phyloP scores from a whole-genome alignment of 805 yeast genomes.

The Candida pseudofarinosa region DNA sequence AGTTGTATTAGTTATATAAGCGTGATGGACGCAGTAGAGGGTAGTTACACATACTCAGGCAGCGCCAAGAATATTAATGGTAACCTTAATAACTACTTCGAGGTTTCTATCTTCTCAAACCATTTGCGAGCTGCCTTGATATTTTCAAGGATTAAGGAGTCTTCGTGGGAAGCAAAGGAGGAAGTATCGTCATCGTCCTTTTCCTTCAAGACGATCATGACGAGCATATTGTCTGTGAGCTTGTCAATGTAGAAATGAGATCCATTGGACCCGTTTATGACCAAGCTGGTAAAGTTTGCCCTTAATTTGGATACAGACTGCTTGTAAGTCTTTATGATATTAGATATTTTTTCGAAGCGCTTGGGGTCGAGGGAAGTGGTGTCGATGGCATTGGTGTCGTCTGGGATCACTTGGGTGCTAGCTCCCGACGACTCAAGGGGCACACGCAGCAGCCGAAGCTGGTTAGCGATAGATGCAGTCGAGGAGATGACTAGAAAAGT shows the following conservation, averaged over 20 bases:
- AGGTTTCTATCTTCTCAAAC: conserved; percentile 43
- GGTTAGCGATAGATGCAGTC: conserved; percentile 41
- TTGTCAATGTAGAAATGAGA: conserved; percentile 49
- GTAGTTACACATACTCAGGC: too few species aligned
- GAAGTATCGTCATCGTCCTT: conserved; percentile 16
- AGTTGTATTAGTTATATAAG: too few species aligned
- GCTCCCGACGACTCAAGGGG: not conserved
- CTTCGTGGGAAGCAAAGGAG: conserved; percentile 33
- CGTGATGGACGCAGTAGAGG: too few species aligned
- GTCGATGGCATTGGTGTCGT: conserved; percentile 1
- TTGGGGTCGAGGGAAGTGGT: conserved; percentile 66
- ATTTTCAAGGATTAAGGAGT: conserved; percentile 50
- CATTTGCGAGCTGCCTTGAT: conserved; percentile 53
- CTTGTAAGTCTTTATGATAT: conserved; percentile 89
- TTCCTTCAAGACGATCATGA: conserved; percentile 54
- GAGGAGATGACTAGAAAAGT: conserved; percentile 81
- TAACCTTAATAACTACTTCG: not conserved
- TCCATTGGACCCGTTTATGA: conserved; percentile 57
- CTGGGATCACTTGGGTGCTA: conserved; percentile 1
- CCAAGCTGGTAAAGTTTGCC: conserved; percentile 74
- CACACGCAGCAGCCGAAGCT: conserved; percentile 8
- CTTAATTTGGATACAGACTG: conserved; percentile 87
- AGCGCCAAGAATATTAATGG: too few species aligned
- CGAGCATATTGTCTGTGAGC: conserved; percentile 56
- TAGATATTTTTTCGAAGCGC: conserved; percentile 89